Conservation (phyloP, 1,139 yeast species). For the Taphrina communis region DNA sequence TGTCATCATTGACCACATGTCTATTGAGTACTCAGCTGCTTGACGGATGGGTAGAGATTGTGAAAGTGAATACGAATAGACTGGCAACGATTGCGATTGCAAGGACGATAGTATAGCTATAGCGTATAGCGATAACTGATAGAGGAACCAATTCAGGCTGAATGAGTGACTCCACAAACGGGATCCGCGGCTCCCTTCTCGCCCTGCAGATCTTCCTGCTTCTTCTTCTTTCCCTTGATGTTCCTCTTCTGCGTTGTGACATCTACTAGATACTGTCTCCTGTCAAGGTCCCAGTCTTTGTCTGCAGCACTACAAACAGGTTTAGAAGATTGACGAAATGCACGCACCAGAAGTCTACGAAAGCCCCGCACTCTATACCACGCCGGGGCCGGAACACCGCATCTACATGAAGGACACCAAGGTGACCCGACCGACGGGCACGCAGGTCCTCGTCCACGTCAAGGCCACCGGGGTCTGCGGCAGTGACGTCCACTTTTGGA, state of each 20-base stretch:
- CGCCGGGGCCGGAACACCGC: constrained; percentile 51
- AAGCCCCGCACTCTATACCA: constrained; percentile 52
- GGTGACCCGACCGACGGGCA: constrained; percentile 51
- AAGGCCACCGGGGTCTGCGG: constrained; percentile 80
- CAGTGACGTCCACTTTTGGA: constrained; percentile 78
- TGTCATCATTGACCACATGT: no score
- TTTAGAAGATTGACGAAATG: background rate
- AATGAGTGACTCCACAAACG: background rate
- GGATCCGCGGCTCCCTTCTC: background rate
- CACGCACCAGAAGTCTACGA: constrained; percentile 15
- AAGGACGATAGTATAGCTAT: no score
- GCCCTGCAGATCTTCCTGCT: background rate
- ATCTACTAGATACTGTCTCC: no score
- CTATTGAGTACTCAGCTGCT: no score
- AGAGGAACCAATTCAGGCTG: background rate
- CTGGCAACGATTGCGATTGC: no score
- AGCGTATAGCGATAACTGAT: no score
- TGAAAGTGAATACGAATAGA: no score
- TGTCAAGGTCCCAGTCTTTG: no score
- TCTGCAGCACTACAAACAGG: no score
- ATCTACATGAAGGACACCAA: constrained; percentile 49
- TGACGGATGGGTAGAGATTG: no score
- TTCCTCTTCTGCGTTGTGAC: background rate
- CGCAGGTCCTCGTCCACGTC: constrained; percentile 58
- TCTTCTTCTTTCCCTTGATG: background rate